These are phyloP conservation scores for Alternaria sp. DNA, from an alignment of 2,329 filamentous ascomycete species.

Conservation along the genomic window DNA sequence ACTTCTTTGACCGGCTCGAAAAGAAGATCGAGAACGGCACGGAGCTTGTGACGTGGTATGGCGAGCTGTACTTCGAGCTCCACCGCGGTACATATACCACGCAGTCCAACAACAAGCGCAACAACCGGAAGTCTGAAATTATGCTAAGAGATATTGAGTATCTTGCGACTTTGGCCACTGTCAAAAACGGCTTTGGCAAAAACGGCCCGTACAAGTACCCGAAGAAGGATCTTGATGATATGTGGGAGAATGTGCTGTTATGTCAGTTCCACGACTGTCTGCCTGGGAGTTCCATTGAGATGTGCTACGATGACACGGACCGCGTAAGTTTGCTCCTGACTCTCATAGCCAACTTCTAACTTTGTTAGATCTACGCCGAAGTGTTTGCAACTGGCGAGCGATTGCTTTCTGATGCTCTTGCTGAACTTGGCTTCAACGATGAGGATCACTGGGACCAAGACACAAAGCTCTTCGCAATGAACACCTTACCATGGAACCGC, in stretches of 20 bases:
- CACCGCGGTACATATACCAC: constrained; percentile 98
- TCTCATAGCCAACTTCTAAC: constrained; percentile 28
- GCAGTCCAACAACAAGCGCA: constrained; percentile 95
- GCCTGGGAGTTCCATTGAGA: constrained; percentile 92
- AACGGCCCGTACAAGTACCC: constrained; percentile 78
- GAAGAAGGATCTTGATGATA: constrained; percentile 89
- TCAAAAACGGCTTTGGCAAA: constrained; percentile 65
- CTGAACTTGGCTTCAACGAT: constrained; percentile 69
- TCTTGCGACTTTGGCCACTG: constrained; percentile 82
- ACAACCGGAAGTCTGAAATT: constrained; percentile 87
- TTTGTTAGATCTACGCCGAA: constrained; percentile 72
- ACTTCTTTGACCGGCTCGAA: constrained; percentile 89
- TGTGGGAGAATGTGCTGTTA: constrained; percentile 92
- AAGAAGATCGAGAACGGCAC: constrained; percentile 73
- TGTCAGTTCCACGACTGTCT: constrained; percentile 99
- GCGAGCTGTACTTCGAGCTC: constrained; percentile 96
- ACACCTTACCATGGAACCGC: constrained; percentile 87
- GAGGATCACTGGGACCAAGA: constrained; percentile 53
- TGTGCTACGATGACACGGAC: constrained; percentile 97
- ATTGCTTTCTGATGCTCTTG: constrained; percentile 73
- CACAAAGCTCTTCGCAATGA: constrained; percentile 70
- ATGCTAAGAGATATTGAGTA: constrained; percentile 88
- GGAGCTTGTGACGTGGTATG: constrained; percentile 93
- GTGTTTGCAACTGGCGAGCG: constrained; percentile 80
- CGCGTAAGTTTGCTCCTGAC: constrained; percentile 56